Base-by-base conservation (phyloP, 129 eudicot species). In the Smallanthus sonchifolius region DNA sequence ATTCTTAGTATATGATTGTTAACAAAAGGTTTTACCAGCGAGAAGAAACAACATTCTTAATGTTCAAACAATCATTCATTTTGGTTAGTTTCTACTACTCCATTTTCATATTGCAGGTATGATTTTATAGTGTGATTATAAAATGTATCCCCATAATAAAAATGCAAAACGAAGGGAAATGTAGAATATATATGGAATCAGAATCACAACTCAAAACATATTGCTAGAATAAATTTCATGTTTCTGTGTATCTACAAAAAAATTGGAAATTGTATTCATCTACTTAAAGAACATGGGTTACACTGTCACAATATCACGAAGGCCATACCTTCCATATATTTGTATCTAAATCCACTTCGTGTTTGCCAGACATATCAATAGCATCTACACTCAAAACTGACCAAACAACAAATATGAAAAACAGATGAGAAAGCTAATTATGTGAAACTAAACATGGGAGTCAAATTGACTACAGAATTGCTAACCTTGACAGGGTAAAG, bases 321-420 rank as follows among this genome's bases (percentile, higher is more conserved):
- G 40, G 42, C 47, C 81, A 81, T 83, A 91, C 99, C 89, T 95
- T 95, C 99, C 99, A 95, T 87, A 95, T 91, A 67, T 87, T 95
- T 82, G 99, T 95, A 83, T 95, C 97, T 69, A 95, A 92, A 83
- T 95, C 99, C 79, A 95, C 99, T 84, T 95, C 99, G 65, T 95
- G 97, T 85, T 95, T 95, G 35, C 99, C 97, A 14, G 99, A 95
- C 97, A 95, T 87, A 83, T 95, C 99, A 51, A 95, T 95, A 36
- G 99, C 99, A 87, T 95, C 99, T 67, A 95, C 97, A 65, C 97
- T 95, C 71, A 95, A 45, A 79, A 95, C 99, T 94, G 96, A 65
- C 49, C 74, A 82, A 75, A 60, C 30, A 14, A 77, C 56, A 75
- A 34, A 55, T 24, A 57, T 57, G 30, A 15, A 56, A 45, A 30